Percentiles rank a stretch among this genome's conserved stretches.
phyloP scores from a whole-genome alignment of 176 grass and related monocot species.

The Tillandsia fasciculata region DNA sequence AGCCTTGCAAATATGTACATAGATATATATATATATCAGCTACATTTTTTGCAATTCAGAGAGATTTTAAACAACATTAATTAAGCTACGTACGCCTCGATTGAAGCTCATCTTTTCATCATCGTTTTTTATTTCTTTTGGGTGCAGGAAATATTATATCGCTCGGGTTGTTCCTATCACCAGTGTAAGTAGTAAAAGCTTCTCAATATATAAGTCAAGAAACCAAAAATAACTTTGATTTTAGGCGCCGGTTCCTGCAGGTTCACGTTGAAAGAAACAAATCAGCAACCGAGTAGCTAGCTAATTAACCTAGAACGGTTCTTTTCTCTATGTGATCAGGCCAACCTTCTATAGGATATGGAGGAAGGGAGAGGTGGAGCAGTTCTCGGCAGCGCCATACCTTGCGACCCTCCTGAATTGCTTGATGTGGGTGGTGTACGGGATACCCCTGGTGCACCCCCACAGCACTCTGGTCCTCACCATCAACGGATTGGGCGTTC shows the following conservation, averaged over 20 bases:
- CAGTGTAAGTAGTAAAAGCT: conserved; percentile 50
- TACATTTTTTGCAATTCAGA: no score
- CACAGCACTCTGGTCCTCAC: conserved; percentile 90
- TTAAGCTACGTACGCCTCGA: background rate
- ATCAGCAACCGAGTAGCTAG: no score
- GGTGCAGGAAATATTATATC: conserved; percentile 84
- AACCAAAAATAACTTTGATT: no score
- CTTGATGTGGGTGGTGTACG: conserved; percentile 99
- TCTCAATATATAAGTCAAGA: background rate
- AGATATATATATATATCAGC: no score
- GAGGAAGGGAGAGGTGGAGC: conserved; percentile 75
- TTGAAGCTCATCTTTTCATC: background rate
- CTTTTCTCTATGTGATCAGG: conserved; percentile 20
- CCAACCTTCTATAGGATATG: conserved; percentile 84
- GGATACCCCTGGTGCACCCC: conserved; percentile 72
- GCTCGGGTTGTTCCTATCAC: conserved; percentile 77
- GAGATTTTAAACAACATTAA: background rate
- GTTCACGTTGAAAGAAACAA: no score
- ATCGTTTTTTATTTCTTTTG: conserved; percentile 3
- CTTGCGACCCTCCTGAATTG: conserved; percentile 89
- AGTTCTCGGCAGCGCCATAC: conserved; percentile 86
- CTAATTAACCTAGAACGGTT: background rate
- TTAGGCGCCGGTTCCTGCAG: no score
- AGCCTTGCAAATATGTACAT: no score
- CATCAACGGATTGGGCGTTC: conserved; percentile 79